These are phyloP conservation scores for Aspergillus sp. DNA, from an alignment of 2,329 filamentous ascomycete species.

Conservation along the genomic window DNA sequence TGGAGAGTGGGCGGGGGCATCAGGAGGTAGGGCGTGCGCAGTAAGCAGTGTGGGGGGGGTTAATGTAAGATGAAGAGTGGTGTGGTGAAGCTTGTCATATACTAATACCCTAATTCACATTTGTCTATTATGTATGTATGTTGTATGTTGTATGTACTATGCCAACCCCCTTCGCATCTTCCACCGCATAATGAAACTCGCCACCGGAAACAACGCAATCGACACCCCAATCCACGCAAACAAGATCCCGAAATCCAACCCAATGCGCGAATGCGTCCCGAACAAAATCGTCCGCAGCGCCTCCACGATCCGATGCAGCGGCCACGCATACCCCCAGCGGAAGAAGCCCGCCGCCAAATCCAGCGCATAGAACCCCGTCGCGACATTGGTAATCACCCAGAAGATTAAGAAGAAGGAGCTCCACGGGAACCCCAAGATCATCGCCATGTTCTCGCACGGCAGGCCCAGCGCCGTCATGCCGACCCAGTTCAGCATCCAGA, in stretches of 20 bases:
- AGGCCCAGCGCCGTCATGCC: constrained; percentile 64
- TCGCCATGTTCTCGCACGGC: constrained; percentile 64
- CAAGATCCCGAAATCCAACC: constrained; percentile 60
- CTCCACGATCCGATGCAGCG: constrained; percentile 62
- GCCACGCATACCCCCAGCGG: constrained; percentile 63
- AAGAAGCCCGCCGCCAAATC: constrained; percentile 61
- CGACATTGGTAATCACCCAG: constrained; percentile 66
- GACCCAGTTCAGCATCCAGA: constrained; percentile 63
- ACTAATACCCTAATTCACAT: no score
- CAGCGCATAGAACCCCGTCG: constrained; percentile 59
- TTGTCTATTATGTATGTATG: no score
- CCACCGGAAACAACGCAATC: constrained; percentile 27
- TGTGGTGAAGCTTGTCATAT: no score
- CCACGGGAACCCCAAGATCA: constrained; percentile 63
- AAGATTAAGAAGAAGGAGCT: constrained; percentile 64
- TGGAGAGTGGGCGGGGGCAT: background rate
- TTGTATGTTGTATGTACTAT: no score
- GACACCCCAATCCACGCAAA: constrained; percentile 52
- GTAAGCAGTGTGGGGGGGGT: no score
- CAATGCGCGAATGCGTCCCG: constrained; percentile 57
- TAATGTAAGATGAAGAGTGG: no score
- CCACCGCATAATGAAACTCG: constrained; percentile 31
- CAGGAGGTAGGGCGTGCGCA: background rate
- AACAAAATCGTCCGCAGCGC: constrained; percentile 62
- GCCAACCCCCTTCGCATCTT: constrained; percentile 28